A percentile compares a stretch with the other conserved stretches of the same genome.
phyloP scores from a whole-genome alignment of 768 basidiomycete genomes.

The Mycena crocata region DNA sequence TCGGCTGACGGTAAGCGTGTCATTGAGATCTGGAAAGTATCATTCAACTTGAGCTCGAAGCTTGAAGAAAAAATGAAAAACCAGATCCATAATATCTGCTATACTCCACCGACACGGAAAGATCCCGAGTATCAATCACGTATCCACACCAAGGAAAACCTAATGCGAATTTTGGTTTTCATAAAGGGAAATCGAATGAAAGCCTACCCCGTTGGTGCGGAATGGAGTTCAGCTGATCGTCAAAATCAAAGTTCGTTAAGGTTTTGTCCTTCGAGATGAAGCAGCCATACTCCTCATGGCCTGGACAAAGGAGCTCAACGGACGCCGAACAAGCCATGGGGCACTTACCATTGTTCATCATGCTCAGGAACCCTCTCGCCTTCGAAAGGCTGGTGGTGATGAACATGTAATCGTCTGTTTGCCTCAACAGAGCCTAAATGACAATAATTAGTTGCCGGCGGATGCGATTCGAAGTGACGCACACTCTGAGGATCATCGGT shows the following conservation, averaged over 20 bases:
- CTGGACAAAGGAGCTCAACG: conserved; percentile 48
- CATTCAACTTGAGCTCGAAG: not conserved
- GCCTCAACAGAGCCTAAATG: conserved; percentile 77
- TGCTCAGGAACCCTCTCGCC: conserved; percentile 76
- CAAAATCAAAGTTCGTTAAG: conserved; percentile 84
- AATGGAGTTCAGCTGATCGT: conserved; percentile 35
- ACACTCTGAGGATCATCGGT: conserved; percentile 73
- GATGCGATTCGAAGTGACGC: conserved; percentile 40
- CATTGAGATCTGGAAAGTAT: conserved; percentile 60
- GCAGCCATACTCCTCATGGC: conserved; percentile 95
- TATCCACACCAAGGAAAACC: conserved; percentile 97
- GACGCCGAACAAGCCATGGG: not conserved
- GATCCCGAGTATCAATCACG: conserved; percentile 76
- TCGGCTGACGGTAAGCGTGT: conserved; percentile 78
- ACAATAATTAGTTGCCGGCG: not conserved
- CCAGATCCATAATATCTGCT: conserved; percentile 71
- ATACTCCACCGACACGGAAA: conserved; percentile 87
- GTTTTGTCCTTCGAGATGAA: conserved; percentile 92
- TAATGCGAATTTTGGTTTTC: conserved; percentile 39
- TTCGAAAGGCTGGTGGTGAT: conserved; percentile 73
- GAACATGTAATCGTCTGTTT: conserved; percentile 96
- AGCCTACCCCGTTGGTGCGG: conserved; percentile 19
- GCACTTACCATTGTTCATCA: conserved; percentile 76
- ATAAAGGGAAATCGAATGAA: not conserved
- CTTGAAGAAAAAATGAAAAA: conserved; percentile 45